Base-by-base conservation (phyloP, 202 grass and related monocot species). In the Zizania palustris region DNA sequence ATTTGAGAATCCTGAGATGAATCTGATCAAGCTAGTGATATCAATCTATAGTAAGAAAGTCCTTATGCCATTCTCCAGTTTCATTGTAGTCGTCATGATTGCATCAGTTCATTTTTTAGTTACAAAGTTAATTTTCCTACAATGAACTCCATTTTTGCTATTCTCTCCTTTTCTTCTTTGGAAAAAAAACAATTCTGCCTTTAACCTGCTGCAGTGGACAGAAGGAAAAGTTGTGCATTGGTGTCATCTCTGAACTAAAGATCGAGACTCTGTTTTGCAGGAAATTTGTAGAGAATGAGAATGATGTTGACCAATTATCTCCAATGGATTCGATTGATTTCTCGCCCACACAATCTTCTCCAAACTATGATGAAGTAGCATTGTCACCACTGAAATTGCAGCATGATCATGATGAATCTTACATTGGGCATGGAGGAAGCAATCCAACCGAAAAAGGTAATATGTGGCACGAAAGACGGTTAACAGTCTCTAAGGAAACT, bases 401-500 rank as follows among this genome's bases (percentile, higher is more conserved):
- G 43, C 65, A 70, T 59, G 86, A 79, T 54, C 83, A 72, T 78
- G 84, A 87, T 28, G 77, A 57, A 33, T 63, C 58, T 73, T 60
- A 74, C 43, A 22, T 56, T 82, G 40, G 9, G 3, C 46, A 71
- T 13, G 65, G 55, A 67, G 71, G 45, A 42, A 70, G 65, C 62
- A 73, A 54, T 63, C 78, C 42, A 51, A 58, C 77, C 15, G 80
- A 80, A 61, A 76, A 76, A 20, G 33, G 46, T 45, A 82, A 16
- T 9, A 67, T 63, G 19, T 20, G 3, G 6, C 81, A 84, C 2
- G 73, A 85, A 75, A 75, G 21, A 78, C 68, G 39, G n/a, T 77
- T 72, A 72, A 75, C 82, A 7, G 45, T 89, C 28, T 85, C 75
- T 21, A 87, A 86, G 86, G 93, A 91, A 73, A 78, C 88, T 69